Conservation (phyloP, 1,284 basidiomycete genomes). For the Trametes pubescens region DNA sequence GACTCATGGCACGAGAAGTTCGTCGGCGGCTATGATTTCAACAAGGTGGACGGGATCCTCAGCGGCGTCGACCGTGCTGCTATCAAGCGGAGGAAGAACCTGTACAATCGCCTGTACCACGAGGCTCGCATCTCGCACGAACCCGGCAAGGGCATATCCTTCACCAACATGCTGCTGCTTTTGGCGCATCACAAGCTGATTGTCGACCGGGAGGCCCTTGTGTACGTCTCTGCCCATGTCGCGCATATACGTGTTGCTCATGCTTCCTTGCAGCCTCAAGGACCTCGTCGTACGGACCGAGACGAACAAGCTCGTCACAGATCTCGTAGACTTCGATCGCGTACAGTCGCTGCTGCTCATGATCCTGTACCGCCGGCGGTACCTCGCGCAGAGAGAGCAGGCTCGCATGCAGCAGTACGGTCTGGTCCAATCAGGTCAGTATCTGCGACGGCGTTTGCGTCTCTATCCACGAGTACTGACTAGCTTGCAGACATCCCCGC, state of each 20-base stretch:
- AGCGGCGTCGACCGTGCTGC: slow-evolving; percentile 68
- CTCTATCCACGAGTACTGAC: background rate
- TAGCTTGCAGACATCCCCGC: slow-evolving; percentile 62
- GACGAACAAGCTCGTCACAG: slow-evolving; percentile 81
- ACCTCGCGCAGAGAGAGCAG: slow-evolving; percentile 57
- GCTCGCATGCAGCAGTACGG: slow-evolving; percentile 44
- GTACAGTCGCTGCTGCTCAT: slow-evolving; percentile 82
- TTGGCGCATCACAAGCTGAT: slow-evolving; percentile 94
- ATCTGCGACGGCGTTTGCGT: background rate
- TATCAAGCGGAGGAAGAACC: slow-evolving; percentile 71
- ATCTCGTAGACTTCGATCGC: slow-evolving; percentile 85
- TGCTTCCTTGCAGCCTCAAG: slow-evolving; percentile 64
- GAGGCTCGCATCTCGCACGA: slow-evolving; percentile 84
- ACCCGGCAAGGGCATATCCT: slow-evolving; percentile 85
- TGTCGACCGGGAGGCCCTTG: slow-evolving; percentile 86
- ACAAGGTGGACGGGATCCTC: slow-evolving; percentile 66
- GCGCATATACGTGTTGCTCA: slow-evolving; percentile 9
- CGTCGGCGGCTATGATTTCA: slow-evolving; percentile 68
- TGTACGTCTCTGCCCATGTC: slow-evolving; percentile 57
- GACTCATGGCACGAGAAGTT: slow-evolving; percentile 36
- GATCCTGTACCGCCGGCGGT: slow-evolving; percentile 77
- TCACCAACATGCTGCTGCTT: slow-evolving; percentile 89
- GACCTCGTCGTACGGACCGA: slow-evolving; percentile 82
- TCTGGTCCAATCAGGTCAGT: slow-evolving; percentile 44
- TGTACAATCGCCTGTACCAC: slow-evolving; percentile 83